Base-by-base conservation (phyloP, 208 protist genomes). In the Naegleria lovaniensis region DNA sequence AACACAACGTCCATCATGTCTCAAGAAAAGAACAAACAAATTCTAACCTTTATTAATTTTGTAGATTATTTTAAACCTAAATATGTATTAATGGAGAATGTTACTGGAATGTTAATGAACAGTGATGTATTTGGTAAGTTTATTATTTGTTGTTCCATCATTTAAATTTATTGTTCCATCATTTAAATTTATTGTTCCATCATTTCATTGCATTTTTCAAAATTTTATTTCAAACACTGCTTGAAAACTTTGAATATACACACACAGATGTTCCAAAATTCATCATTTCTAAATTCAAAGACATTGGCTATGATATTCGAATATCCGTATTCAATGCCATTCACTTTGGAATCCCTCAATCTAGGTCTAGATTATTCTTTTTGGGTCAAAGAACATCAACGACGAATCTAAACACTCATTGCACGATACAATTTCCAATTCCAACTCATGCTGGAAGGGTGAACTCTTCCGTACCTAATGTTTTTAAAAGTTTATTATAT, bases 81-180 rank as follows among this genome's bases (percentile, higher is more conserved):
- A 84, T 84, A 84, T 84, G 76, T 84, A 19, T 84, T 84, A 40
- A 84, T 84, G 13, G 76, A 84, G n/a, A 84, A 84, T 84, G 76
- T 84, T 7, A 38, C 76, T 84, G 76, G 76, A 38, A 48, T 48
- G 43, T 41, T 84, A 40, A 22, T 84, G 16, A 84, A 40, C n/a
- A 41, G 33, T 84, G 5, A 22, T 19, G 36, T 41, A 41, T 41
- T 41, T 84, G n/a, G 43, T 48, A 48, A 7, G 43, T 48, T 48
- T 48, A n/a, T n/a, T n/a, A n/a, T n/a, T n/a, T n/a, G n/a, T n/a
- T n/a, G n/a, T n/a, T n/a, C n/a, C n/a, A n/a, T n/a, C n/a, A n/a
- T n/a, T n/a, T n/a, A n/a, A n/a, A n/a, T n/a, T n/a, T n/a, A n/a
- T n/a, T n/a, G n/a, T n/a, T n/a, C n/a, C n/a, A n/a, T n/a, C n/a